Evolutionary conservation across 257 asterid genomes (phyloP).

Genomic region (Catharanthus roseus): DNA sequence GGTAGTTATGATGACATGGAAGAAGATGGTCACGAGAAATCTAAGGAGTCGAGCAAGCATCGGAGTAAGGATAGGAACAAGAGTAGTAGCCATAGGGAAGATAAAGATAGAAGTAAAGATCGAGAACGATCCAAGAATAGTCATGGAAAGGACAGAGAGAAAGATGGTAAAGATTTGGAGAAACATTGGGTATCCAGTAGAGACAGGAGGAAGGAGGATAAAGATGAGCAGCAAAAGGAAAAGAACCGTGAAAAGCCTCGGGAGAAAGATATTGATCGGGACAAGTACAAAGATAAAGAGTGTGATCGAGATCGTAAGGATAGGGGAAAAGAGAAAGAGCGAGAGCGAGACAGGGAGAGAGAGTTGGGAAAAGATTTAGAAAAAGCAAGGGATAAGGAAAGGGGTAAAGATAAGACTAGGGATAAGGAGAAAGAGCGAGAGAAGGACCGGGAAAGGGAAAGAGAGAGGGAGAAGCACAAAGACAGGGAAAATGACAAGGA

Average conservation of each 20-base stretch:
- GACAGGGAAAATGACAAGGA: slow-evolving; percentile 51
- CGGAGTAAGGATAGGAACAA: slow-evolving; percentile 59
- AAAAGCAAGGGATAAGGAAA: slow-evolving; percentile 54
- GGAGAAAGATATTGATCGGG: slow-evolving; percentile 58
- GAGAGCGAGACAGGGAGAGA: slow-evolving; percentile 23
- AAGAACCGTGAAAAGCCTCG: slow-evolving; percentile 41
- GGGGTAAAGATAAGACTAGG: slow-evolving; percentile 48
- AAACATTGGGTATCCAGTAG: slow-evolving; percentile 39
- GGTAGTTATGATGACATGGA: slow-evolving; percentile 47
- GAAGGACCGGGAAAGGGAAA: slow-evolving; percentile 40
- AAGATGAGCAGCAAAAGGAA: slow-evolving; percentile 53
- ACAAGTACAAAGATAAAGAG: slow-evolving; percentile 55
- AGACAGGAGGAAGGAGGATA: slow-evolving; percentile 72
- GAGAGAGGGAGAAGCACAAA: slow-evolving; percentile 29
- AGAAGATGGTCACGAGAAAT: slow-evolving; percentile 43
- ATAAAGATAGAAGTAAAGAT: slow-evolving; percentile 64
- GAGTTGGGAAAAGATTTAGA: slow-evolving; percentile 41
- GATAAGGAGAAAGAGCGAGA: slow-evolving; percentile 57
- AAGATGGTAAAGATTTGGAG: slow-evolving; percentile 43
- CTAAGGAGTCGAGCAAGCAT: slow-evolving; percentile 45
- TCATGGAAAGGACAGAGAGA: slow-evolving; percentile 47
- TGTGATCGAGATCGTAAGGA: slow-evolving; percentile 60
- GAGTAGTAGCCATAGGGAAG: slow-evolving; percentile 54
- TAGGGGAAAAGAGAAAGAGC: slow-evolving; percentile 47
- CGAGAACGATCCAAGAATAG: slow-evolving; percentile 45